These are phyloP conservation scores for Paramicrosporidium saccamoebae DNA, from an alignment of 371 early-diverging fungal species.

Conservation along the genomic window DNA sequence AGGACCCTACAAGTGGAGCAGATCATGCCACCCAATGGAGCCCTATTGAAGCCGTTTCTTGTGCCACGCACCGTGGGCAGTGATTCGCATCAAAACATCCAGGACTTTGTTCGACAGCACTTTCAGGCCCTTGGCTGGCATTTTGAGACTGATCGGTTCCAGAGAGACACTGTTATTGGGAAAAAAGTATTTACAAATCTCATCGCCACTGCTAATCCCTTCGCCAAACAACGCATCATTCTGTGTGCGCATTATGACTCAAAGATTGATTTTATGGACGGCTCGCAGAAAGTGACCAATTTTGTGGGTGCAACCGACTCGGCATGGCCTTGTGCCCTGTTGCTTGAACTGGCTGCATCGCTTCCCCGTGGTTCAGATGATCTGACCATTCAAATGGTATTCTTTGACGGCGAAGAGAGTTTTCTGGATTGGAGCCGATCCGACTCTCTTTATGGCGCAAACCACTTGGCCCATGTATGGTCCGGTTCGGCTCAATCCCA, in stretches of 20 bases:
- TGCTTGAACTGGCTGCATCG: slow-evolving; percentile 38
- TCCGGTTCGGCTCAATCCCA: slow-evolving; percentile 1
- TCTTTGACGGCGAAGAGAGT: slow-evolving; percentile 92
- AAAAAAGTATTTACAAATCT: slow-evolving; percentile 39
- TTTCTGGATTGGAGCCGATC: slow-evolving; percentile 28
- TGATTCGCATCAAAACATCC: no score
- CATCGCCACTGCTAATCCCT: slow-evolving; percentile 43
- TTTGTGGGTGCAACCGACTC: slow-evolving; percentile 58
- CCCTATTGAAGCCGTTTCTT: no score
- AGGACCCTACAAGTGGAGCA: no score
- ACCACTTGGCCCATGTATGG: slow-evolving; percentile 20
- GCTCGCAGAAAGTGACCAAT: slow-evolving; percentile 9
- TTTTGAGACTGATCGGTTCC: slow-evolving; percentile 41
- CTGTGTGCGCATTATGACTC: slow-evolving; percentile 76
- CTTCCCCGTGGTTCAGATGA: slow-evolving; percentile 8
- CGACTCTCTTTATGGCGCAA: slow-evolving; percentile 73
- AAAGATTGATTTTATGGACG: slow-evolving; percentile 19
- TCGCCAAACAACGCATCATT: slow-evolving; percentile 26
- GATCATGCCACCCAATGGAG: no score
- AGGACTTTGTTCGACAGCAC: no score
- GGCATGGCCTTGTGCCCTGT: slow-evolving; percentile 48
- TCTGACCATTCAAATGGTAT: slow-evolving; percentile 45
- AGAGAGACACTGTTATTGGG: slow-evolving; percentile 31
- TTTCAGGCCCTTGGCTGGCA: slow-evolving; percentile 39
- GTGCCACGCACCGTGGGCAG: no score